A percentile compares a stretch with the other conserved stretches of the same genome.
phyloP scores from a whole-genome alignment of 176 grass and related monocot genomes.

The Eleusine coracana region DNA sequence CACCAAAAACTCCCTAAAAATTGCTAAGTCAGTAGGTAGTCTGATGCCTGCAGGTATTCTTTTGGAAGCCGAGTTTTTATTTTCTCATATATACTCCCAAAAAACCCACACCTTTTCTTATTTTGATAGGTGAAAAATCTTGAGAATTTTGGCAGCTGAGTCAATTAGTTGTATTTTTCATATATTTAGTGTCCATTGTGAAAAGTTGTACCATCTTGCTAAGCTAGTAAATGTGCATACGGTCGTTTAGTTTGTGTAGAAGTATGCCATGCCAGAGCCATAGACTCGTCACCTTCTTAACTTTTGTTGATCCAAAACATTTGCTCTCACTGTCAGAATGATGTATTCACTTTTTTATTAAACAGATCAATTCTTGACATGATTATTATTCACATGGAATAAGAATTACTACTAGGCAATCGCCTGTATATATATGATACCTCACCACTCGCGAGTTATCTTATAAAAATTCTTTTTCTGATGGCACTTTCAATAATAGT shows the following conservation, averaged over 20 bases:
- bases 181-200: not conserved
- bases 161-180: not conserved
- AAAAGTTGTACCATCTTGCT: not conserved
- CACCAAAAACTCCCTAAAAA: not conserved
- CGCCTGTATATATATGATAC: not conserved
- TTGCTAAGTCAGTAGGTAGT: not conserved
- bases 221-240: not conserved
- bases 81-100: not conserved
- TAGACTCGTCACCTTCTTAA: not conserved
- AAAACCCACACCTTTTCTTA: not conserved
- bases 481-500: not conserved
- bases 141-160: not conserved
- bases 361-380: conserved; percentile 28
- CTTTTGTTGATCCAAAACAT: not conserved
- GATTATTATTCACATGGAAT: conserved; percentile 5
- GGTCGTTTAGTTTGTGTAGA: not conserved
- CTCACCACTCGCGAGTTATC: not conserved
- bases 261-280: conserved; percentile 1
- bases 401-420: not conserved
- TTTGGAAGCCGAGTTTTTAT: not conserved
- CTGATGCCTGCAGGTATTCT: not conserved
- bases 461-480: not conserved
- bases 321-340: not conserved
- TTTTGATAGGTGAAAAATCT: not conserved
- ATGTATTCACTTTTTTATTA: conserved; percentile 14